Evolutionary conservation across 1,139 yeast species (phyloP), one percentile per base, ranked within the genome.

Genomic region (Cylindricascospora bacillispora): DNA sequence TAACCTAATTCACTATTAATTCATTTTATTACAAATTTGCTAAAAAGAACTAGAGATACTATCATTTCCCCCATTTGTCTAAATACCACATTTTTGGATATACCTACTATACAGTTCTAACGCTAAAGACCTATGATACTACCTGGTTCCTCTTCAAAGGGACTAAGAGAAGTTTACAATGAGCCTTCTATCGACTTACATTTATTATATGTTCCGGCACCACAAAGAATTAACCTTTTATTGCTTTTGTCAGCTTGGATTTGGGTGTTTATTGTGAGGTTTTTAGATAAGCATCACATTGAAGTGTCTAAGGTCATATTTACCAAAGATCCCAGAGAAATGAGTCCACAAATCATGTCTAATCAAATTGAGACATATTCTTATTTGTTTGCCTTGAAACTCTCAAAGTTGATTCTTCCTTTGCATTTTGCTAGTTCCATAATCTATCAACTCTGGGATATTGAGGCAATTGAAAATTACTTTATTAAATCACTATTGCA

Each of bases 181-280:
- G n/a, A n/a, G n/a, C n/a, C n/a, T n/a, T n/a, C n/a, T n/a, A n/a
- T n/a, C n/a, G n/a, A n/a, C n/a, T 18, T 18, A 15, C 25, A 14
- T 25, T 30, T 27, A 11, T 18, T 29, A 6, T 13, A 27, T 5
- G 24, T 66, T 17, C 74, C 75, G 1, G 42, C 67, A 13, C 73
- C 75, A 2, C 68, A 61, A 40, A 52, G 75, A 22, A 58, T 67
- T 21, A 54, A 65, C 13, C 43, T 60, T 6, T 52, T 67, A 19
- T 38, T 68, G 4, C 48, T 65, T 27, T 25, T 60, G 1, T 74
- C 73, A 13, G 39, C 65, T 10, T 66, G 72, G 65, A 49, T 65
- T 13, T 71, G 76, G 75, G 60, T 59, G 4, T 31, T 58, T 31
- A 65, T 63, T 25, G 44, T 68, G 21, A 49, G 49, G 21, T 49